Conservation (phyloP, 2,329 filamentous ascomycete species). For the Beauveria sp. region DNA sequence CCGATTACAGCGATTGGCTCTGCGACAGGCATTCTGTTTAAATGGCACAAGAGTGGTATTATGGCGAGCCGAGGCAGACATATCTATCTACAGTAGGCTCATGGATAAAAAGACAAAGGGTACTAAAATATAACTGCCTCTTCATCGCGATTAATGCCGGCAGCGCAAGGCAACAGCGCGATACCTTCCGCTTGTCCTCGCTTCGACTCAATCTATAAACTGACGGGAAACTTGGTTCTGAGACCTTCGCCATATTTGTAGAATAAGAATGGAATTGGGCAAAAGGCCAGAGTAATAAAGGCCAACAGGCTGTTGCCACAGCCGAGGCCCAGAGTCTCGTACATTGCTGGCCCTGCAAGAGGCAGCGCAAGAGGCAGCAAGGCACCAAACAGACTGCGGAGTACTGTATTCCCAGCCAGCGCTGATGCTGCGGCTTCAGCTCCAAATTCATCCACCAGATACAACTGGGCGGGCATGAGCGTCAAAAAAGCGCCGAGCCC, state of each 20-base stretch:
- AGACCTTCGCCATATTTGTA: background rate
- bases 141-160: too few species aligned
- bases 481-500: conserved; percentile 28
- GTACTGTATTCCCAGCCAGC: background rate
- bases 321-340: conserved; percentile 29
- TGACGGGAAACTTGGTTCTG: too few species aligned
- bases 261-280: background rate
- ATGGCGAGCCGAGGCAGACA: too few species aligned
- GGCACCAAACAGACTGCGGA: conserved; percentile 50
- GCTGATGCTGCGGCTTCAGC: background rate
- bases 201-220: too few species aligned
- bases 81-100: too few species aligned
- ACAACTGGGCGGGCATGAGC: background rate
- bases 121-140: too few species aligned
- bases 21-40: too few species aligned
- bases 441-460: background rate
- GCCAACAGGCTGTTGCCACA: conserved; percentile 34
- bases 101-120: too few species aligned
- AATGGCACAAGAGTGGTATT: too few species aligned
- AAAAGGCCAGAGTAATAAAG: conserved; percentile 35
- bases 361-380: conserved; percentile 50
- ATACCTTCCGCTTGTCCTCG: too few species aligned
- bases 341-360: conserved; percentile 38
- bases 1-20: too few species aligned
- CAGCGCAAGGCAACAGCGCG: too few species aligned